These are phyloP conservation scores for Tephrocybe sp. DNA, from an alignment of 768 basidiomycete genomes.

Conservation along the genomic window DNA sequence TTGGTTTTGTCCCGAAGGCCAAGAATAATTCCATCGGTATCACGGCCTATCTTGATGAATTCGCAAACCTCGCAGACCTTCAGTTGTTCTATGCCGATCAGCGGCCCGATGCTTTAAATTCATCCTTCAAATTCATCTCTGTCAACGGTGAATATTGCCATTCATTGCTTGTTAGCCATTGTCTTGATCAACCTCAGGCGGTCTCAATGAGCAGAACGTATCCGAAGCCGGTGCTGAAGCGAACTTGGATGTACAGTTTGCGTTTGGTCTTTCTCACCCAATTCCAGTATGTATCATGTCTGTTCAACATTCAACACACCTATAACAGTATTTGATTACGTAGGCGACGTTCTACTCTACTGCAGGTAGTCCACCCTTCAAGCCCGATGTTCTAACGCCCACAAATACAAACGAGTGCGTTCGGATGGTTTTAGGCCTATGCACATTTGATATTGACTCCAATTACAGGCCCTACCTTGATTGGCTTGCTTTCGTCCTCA, in stretches of 20 bases:
- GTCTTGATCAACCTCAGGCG: slow-evolving; percentile 39
- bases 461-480: slow-evolving; percentile 28
- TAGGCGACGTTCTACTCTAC: slow-evolving; percentile 61
- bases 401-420: slow-evolving; percentile 38
- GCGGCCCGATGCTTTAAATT: slow-evolving; percentile 45
- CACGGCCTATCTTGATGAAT: slow-evolving; percentile 54
- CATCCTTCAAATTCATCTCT: slow-evolving; percentile 52
- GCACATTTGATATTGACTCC: background rate
- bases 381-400: slow-evolving; percentile 41
- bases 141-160: slow-evolving; percentile 46
- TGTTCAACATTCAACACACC: background rate
- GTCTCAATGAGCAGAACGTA: slow-evolving; percentile 57
- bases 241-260: slow-evolving; percentile 67
- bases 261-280: slow-evolving; percentile 63
- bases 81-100: slow-evolving; percentile 50
- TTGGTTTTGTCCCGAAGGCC: slow-evolving; percentile 42
- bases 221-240: slow-evolving; percentile 61
- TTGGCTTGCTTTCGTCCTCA: slow-evolving; percentile 65
- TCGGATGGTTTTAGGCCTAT: too few species aligned
- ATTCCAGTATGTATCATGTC: slow-evolving; percentile 34
- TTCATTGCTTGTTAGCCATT: slow-evolving; percentile 6
- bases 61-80: slow-evolving; percentile 54
- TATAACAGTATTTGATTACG: background rate
- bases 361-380: slow-evolving; percentile 59
- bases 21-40: slow-evolving; percentile 51